These are phyloP conservation scores for Xylaria telfairii DNA, from an alignment of 495 filamentous ascomycete genomes.

Conservation along the genomic window DNA sequence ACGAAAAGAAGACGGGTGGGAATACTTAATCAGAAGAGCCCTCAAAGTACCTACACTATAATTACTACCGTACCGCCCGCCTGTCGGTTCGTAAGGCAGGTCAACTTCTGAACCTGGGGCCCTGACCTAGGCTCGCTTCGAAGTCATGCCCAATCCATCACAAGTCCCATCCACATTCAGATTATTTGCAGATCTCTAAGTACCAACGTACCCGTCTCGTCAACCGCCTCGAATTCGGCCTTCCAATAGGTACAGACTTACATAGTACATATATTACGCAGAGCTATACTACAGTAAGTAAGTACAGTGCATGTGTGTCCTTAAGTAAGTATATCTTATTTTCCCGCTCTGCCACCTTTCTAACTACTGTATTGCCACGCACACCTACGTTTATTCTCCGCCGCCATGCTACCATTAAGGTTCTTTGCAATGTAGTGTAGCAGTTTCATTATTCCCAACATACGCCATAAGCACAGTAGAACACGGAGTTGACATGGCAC, in stretches of 20 bases:
- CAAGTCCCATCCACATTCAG: constrained; percentile 23
- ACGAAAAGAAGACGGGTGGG: constrained; percentile 2
- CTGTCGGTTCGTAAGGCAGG: background rate
- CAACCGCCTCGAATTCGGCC: background rate
- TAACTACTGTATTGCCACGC: constrained; percentile 23
- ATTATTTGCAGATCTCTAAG: constrained; percentile 27
- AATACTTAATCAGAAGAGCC: no score
- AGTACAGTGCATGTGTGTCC: background rate
- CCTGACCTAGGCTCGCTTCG: constrained; percentile 18
- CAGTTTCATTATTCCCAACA: background rate
- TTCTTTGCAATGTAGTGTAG: constrained; percentile 1
- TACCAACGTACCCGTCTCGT: constrained; percentile 19
- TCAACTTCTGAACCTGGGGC: background rate
- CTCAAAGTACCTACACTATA: no score
- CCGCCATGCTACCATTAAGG: constrained; percentile 9
- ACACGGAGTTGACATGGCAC: background rate
- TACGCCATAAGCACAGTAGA: background rate
- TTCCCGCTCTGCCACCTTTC: background rate
- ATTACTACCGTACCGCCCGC: constrained; percentile 9
- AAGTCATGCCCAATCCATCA: constrained; percentile 19
- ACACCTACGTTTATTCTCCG: constrained; percentile 19
- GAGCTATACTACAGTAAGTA: no score
- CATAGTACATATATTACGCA: background rate
- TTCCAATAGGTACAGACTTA: background rate
- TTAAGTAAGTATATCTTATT: background rate